A percentile compares a stretch with the other conserved stretches of the same genome.
Conservation (phyloP, 345 rosid species). For the Acer negundo region DNA sequence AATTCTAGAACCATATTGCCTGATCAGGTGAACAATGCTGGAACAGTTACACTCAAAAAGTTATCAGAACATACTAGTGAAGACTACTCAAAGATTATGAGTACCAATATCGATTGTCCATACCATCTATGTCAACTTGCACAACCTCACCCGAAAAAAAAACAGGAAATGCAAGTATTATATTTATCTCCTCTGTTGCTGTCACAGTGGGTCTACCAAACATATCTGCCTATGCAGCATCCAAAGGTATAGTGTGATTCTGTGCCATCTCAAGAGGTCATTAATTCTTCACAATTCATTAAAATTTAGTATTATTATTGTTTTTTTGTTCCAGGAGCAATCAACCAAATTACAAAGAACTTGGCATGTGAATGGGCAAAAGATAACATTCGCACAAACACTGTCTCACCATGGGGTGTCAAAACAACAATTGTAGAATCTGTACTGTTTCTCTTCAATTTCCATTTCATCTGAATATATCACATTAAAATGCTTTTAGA, state of each 20-base stretch:
- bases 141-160: constrained; percentile 52
- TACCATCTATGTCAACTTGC: constrained; percentile 61
- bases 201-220: constrained; percentile 24
- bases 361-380: constrained; percentile 48
- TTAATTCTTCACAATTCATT: background rate
- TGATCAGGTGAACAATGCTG: constrained; percentile 46
- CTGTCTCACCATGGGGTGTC: constrained; percentile 39
- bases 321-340: constrained; percentile 26
- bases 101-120: constrained; percentile 55
- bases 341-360: constrained; percentile 37
- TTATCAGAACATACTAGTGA: constrained; percentile 26
- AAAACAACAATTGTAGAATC: constrained; percentile 23
- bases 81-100: constrained; percentile 41
- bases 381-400: constrained; percentile 37
- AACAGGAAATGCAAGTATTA: constrained; percentile 52
- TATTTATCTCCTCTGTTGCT: constrained; percentile 52
- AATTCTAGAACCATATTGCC: background rate
- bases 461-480: background rate
- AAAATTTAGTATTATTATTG: background rate
- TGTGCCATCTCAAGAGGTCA: constrained; percentile 1
- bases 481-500: background rate
- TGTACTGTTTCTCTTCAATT: constrained; percentile 14
- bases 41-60: background rate
- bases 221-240: constrained; percentile 34
- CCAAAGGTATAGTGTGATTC: constrained; percentile 31